Base-by-base conservation (phyloP, 495 filamentous ascomycete species). In the Bacidia rubella region DNA sequence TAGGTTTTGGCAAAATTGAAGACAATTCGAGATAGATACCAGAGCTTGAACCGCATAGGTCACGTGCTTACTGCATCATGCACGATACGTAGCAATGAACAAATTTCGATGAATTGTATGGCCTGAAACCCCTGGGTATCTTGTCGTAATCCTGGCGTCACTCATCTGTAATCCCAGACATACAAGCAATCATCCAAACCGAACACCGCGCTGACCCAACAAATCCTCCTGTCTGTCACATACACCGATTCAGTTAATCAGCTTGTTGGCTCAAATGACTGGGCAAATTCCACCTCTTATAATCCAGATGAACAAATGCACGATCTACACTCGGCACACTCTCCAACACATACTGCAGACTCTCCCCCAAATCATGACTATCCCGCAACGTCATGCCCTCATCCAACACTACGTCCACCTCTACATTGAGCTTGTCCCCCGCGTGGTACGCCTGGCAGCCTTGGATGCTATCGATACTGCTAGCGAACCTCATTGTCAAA, bases 401-500 rank as follows among this genome's bases (percentile, higher is more conserved):
- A 57, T 92, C 87, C 24, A 96, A 70, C 20, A 96, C 85, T 25
- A 95, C 78, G 60, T 85, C 81, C 10, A 83, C 79, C 60, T 93
- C 90, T 2, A 93, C 86, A 56, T 87, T 93, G 15, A 96, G 73
- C 65, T 90, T 85, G 57, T 96, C 89, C 7, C 90, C 90, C 0
- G 83, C 77, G 60, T 95, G 87, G 62, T 96, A 96, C 0, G 88
- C 89, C 52, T 90, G 80, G 17, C 95, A 63, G 21, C 87, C 83
- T 60, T 94, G 89, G 38, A 96, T 92, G 59, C 88, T 84, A 58
- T 80, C 81, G 54, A 96, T 90, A 2, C 84, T 83, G 47, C 84
- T 86, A 20, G 89, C 90, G 61, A 96, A 96, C 1, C 90, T 80
- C 88, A 96, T 95, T 1, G 87, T 90, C 54, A 93, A 74, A 67